Conservation (phyloP, 1,284 basidiomycete species). For the Xerocomus amazonicus region DNA sequence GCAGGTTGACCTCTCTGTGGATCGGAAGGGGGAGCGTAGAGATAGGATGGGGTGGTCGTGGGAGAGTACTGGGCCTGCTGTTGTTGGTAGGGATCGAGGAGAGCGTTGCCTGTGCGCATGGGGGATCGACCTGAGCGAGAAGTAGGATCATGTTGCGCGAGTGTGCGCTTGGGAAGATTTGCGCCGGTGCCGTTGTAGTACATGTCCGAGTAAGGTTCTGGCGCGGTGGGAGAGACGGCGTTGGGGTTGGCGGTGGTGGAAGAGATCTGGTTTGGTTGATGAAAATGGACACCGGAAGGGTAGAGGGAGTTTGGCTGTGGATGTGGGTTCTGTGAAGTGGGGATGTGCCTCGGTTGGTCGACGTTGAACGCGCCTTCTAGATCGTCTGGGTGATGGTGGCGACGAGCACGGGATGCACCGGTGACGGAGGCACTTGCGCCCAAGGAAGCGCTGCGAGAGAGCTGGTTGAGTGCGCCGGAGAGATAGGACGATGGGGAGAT, state of each 20-base stretch:
- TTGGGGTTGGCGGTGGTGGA: constrained; percentile 34
- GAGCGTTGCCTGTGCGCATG: constrained; percentile 49
- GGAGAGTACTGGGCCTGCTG: constrained; percentile 67
- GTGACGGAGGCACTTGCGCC: constrained; percentile 44
- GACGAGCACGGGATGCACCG: constrained; percentile 44
- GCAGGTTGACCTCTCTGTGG: constrained; percentile 40
- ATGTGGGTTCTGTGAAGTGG: constrained; percentile 37
- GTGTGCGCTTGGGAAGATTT: constrained; percentile 54
- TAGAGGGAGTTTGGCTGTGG: constrained; percentile 48
- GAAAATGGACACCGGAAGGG: constrained; percentile 55
- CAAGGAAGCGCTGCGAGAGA: constrained; percentile 65
- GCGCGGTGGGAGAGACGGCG: constrained; percentile 34
- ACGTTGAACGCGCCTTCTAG: constrained; percentile 63
- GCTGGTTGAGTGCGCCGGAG: constrained; percentile 45
- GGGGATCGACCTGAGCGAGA: constrained; percentile 56
- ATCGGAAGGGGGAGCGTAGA: constrained; percentile 49
- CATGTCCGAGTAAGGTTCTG: constrained; percentile 58
- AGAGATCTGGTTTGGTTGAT: constrained; percentile 40
- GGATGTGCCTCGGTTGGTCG: constrained; percentile 41
- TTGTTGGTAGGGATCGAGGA: constrained; percentile 66
- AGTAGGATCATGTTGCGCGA: constrained; percentile 50
- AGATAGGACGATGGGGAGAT: constrained; percentile 50
- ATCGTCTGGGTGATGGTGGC: constrained; percentile 65
- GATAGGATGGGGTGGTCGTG: constrained; percentile 45
- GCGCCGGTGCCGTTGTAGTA: constrained; percentile 53